Base-by-base conservation (phyloP, 768 basidiomycete genomes). In the Piloderma croceum region DNA sequence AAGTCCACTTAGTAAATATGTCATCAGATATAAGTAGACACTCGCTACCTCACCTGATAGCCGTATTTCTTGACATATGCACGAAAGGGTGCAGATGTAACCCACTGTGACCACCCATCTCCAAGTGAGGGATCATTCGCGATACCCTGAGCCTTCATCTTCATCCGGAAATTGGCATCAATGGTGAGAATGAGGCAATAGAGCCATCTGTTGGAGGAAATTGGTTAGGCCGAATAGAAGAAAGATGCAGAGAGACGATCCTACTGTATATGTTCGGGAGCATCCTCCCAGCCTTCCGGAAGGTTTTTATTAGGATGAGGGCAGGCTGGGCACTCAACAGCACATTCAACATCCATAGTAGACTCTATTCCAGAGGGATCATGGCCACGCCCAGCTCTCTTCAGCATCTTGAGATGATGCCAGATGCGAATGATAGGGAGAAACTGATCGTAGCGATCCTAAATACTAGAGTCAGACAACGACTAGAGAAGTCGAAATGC, bases 81-180 rank as follows among this genome's bases (percentile, higher is more conserved):
- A 9, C 37, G 21, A 25, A 48, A 53, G 6, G 31, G 11, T 1
- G 34, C 36, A 11, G 44, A 32, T 1, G 38, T 43, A 3, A 54
- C 39, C 24, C 50, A 49, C 20, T 53, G 51, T 1, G 49, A 44
- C 17, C 17, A 39, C 0, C 52, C 54, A 0, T 31, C 34, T 10
- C 42, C 41, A 1, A 54, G 34, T 2, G 45, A 27, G 0, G 53
- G 53, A 32, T 54, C 49, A 1, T 40, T 22, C 5, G 47, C 44
- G 3, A 29, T 44, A 2, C 49, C 51, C 1, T 36, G 27, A 12
- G 4, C 32, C 7, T 31, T 37, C 7, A 40, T 29, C 19, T 46
- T 48, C 24, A 53, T 37, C 2, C 45, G 41, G 38, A 55, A 57
- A 22, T 55, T 55, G 0, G 44, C 41, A 15, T 56, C 48, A 6